These are phyloP conservation scores for Coniochaeta sp. DNA, from an alignment of 2,329 filamentous ascomycete genomes.

Conservation along the genomic window DNA sequence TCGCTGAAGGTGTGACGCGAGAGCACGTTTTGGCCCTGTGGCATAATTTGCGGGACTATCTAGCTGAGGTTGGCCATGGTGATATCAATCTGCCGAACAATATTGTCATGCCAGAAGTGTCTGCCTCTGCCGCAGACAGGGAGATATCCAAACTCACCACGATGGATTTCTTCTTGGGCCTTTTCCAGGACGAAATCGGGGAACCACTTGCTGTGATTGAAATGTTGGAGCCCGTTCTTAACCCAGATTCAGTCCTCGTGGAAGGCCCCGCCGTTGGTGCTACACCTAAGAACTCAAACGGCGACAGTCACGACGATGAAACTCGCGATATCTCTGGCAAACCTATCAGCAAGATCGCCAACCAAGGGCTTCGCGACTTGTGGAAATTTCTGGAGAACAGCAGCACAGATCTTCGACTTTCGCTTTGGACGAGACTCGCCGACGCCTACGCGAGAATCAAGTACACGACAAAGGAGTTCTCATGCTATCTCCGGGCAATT, in stretches of 20 bases:
- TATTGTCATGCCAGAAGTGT: conserved; percentile 80
- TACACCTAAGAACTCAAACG: conserved; percentile 10
- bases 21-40: conserved; percentile 53
- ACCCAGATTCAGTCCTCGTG: conserved; percentile 53
- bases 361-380: conserved; percentile 63
- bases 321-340: conserved; percentile 10
- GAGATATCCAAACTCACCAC: conserved; percentile 90
- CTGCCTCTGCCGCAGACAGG: conserved; percentile 72
- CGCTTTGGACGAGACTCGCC: conserved; percentile 85
- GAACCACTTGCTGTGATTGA: conserved; percentile 84
- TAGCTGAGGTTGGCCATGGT: conserved; percentile 30
- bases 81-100: conserved; percentile 72
- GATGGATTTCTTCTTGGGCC: conserved; percentile 88
- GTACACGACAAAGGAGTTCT: conserved; percentile 81
- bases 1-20: conserved; percentile 43
- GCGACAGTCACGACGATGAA: conserved; percentile 6
- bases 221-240: conserved; percentile 84
- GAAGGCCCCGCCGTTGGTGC: conserved; percentile 10
- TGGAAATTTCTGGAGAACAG: conserved; percentile 78
- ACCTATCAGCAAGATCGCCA: conserved; percentile 44
- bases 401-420: conserved; percentile 74
- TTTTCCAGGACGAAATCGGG: conserved; percentile 77
- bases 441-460: conserved; percentile 82
- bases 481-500: conserved; percentile 78
- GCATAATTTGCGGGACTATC: conserved; percentile 48